Evolutionary conservation across 352 stramenopile genomes (phyloP), one percentile per base, ranked within the genome.

Genomic region (Phytopythium kandeliae): DNA sequence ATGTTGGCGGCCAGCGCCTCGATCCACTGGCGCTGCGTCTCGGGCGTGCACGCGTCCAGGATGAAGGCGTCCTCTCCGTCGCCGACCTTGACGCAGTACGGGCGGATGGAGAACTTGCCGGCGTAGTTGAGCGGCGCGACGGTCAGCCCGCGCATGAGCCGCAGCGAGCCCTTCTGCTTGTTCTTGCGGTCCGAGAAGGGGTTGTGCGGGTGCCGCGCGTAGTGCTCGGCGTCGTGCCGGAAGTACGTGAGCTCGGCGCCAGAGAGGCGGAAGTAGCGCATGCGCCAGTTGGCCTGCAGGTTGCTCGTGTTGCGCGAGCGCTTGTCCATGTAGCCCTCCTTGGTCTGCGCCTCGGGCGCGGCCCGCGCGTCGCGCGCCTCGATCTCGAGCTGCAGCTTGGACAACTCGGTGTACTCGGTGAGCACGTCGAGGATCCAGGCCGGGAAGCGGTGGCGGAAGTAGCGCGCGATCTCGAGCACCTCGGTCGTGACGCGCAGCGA

Each of bases 281-380:
- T 86, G 48, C 74, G 69, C 81, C 81, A 92, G 44, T 89, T 89
- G 33, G 78, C 78, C 35, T 86, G 74, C 16, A 89, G 57, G 21
- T 73, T 78, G 42, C 57, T 65, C 10, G 69, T 65, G 15, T 68
- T 67, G 22, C 75, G 58, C 11, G 76, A 54, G 22, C 76, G 56
- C 58, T 92, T 88, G 63, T 92, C 81, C 52, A 86, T 54, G 37
- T 82, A 72, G 0, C 56, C 71, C 13, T 60, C 54, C 48, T 71
- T 63, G 4, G n/a, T 37, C 17, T 58, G 59, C 21, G 67, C 40
- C n/a, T 67, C 46, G 0, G 81, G 81, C 2, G 81, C 78, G 0
- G 60, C 63, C 31, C 57, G 57, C 19, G 57, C 56, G 36, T 92
- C 81, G 31, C 61, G 59, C 21, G 51, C 38, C 55, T 92, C 81